Base-by-base conservation (phyloP, 1,284 basidiomycete species). In the Amylostereum areolatum region DNA sequence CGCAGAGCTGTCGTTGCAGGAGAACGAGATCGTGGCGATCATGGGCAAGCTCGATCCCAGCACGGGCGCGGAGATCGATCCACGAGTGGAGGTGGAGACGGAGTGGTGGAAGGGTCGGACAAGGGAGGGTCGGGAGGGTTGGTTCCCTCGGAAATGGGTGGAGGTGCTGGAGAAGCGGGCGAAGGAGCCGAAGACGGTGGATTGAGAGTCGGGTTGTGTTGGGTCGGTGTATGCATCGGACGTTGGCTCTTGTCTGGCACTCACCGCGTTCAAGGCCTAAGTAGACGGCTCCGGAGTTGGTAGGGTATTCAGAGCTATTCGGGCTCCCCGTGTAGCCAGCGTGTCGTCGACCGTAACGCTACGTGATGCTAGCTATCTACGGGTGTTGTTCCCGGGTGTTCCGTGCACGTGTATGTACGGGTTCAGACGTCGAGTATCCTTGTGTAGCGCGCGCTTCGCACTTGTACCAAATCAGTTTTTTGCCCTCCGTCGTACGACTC, bases 91-190 rank as follows among this genome's bases (percentile, higher is more conserved):
- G 45, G 79, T 87, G 27, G 83, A 85, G 51, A 80, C 78, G 11
- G 92, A 94, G 44, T 99, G 97, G 96, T 99, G 95, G 94, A 87
- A 87, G 64, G 96, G 96, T 0, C 74, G 96, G 46, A 96, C 92
- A 53, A 78, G 96, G 51, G 95, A 99, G 59, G 97, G 96, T 0
- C 77, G 88, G 54, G 86, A 92, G 57, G 96, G 96, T 0, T 99
- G 94, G 94, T 97, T 99, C 79, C 96, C 96, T 1, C 82, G 77
- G 56, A 95, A 90, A 59, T 95, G 87, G 78, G 91, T 93, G 4
- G 80, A 91, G 64, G 72, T 89, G 4, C 60, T 90, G 50, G 81
- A 85, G 63, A 67, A 73, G 59, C 73, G 66, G 55, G 63, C 63
- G 43, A 57, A 57, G 10, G 72, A 74, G 54, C 55, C 51, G 31